Base-by-base conservation (phyloP, 2,329 filamentous ascomycete genomes). In the Penicillium sp. region DNA sequence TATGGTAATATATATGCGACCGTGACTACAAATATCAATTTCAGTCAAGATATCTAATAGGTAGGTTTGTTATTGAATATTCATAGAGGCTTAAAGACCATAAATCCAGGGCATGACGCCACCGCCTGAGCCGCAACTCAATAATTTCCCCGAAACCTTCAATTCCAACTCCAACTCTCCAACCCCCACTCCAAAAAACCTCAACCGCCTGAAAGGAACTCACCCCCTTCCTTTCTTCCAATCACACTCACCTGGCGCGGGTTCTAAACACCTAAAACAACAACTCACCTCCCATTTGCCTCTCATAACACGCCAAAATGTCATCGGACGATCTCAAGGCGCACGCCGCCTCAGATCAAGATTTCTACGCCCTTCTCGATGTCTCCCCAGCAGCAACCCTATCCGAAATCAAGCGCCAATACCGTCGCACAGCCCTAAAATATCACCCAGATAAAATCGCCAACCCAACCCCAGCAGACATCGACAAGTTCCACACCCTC, bases 371-470 rank as follows among this genome's bases (percentile, higher is more conserved):
- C 26, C 82, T 96, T 26, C 84, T 96, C 16, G 84, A 83, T 54
- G 81, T 95, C 50, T 80, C 86, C 55, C 80, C 86, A 21, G 82
- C 87, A 19, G 85, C 88, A 0, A 77, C 82, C 21, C 88, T 89
- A 55, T 78, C 85, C n/a, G 89, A 92, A 61, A 88, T 96, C 68
- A 88, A 91, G 62, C 87, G 89, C 64, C 92, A 91, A 45, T 97
- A 93, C 81, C 86, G 92, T 58, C 90, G 91, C 67, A 88, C 88
- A 29, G 92, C 92, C 3, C 81, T 96, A n/a, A 92, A 91, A 69
- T 92, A 93, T 79, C 93, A 98, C 74, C 93, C 93, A 1, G 93
- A 98, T 82, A 96, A 97, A 78, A 88, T 93, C 54, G 85, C 88
- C 62, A 86, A 85, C 52, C 79, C 83, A 37, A 91, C 89, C 4